Evolutionary conservation across 2,329 filamentous ascomycete genomes (phyloP).

Genomic region (Sordariomycetes sp.): DNA sequence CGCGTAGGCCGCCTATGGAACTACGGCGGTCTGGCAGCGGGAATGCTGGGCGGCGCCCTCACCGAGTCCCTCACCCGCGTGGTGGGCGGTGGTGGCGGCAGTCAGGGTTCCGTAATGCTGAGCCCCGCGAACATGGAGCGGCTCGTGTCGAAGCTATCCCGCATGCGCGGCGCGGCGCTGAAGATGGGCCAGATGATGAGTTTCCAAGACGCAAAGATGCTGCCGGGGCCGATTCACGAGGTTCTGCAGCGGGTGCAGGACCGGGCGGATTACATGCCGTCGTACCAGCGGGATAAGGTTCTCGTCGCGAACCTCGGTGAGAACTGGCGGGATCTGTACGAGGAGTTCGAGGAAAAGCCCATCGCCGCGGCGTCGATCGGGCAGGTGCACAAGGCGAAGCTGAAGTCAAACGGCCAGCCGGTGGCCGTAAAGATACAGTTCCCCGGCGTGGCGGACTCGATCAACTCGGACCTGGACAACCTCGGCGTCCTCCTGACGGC

Average conservation of each 20-base stretch:
- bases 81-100: conserved; percentile 50
- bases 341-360: conserved; percentile 78
- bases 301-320: conserved; percentile 66
- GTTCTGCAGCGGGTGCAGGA: conserved; percentile 93
- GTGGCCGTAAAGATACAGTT: conserved; percentile 98
- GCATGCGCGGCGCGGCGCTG: conserved; percentile 93
- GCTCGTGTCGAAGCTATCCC: conserved; percentile 82
- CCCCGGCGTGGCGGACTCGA: conserved; percentile 88
- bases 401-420: conserved; percentile 61
- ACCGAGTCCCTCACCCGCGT: conserved; percentile 74
- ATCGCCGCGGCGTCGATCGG: conserved; percentile 95
- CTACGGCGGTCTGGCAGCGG: conserved; percentile 84
- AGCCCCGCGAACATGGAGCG: conserved; percentile 88
- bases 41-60: conserved; percentile 89
- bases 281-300: conserved; percentile 82
- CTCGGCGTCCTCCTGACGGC: conserved; percentile 83
- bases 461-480: conserved; percentile 93
- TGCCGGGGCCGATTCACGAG: conserved; percentile 76
- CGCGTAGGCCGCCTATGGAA: conserved; percentile 86
- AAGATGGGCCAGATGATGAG: conserved; percentile 98
- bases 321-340: conserved; percentile 77
- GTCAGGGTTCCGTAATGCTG: conserved; percentile 68
- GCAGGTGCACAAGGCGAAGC: conserved; percentile 78
- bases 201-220: conserved; percentile 93
- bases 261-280: conserved; percentile 94